Base-by-base conservation (phyloP, 768 basidiomycete species). In the Amanita jacksonii region DNA sequence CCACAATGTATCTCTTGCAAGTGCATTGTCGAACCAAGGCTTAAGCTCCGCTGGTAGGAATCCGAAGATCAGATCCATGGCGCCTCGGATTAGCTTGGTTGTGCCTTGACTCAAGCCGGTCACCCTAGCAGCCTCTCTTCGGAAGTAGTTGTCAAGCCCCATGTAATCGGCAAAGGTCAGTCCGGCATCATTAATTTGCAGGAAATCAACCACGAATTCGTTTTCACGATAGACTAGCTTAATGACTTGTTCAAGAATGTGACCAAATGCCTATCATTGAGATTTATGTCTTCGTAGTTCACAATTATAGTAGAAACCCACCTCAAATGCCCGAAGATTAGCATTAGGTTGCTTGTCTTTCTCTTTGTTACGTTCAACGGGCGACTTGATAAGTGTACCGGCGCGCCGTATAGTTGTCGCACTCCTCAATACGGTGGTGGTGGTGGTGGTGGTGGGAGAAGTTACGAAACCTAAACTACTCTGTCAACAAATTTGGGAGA, bases 101-200 rank as follows among this genome's bases (percentile, higher is more conserved):
- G 90, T 91, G 5, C 76, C 63, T 43, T 72, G 71, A 47, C 77
- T 79, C 34, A 93, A 69, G 22, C 79, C 76, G 20, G 71, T 73
- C 40, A 76, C 68, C 20, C 87, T 72, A 5, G 82, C 70, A n/a
- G 94, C 94, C 57, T 97, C 89, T 38, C 94, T 69, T 19, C 89
- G 74, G 68, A 96, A 96, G 62, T 96, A 98, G 48, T 79, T 89
- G 57, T 98, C 94, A 47, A 98, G 66, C 35, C 80, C 79, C 78
- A 90, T 88, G 53, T 94, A 91, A 63, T 97, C 94, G 10, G 94
- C 94, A 60, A 91, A 98, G 1, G 94, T 96, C 10, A 91, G 72
- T 13, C 79, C 79, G 16, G 79, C 75, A 49, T 93, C 85, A 50
- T 90, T 89, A 57, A 96, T 85, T 57, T 92, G 91, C 38, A 98